A percentile compares a stretch with the other conserved stretches of the same genome.
Evolutionary conservation across 148 eudicot species (phyloP).

Genomic region (Limonium bicolor): DNA sequence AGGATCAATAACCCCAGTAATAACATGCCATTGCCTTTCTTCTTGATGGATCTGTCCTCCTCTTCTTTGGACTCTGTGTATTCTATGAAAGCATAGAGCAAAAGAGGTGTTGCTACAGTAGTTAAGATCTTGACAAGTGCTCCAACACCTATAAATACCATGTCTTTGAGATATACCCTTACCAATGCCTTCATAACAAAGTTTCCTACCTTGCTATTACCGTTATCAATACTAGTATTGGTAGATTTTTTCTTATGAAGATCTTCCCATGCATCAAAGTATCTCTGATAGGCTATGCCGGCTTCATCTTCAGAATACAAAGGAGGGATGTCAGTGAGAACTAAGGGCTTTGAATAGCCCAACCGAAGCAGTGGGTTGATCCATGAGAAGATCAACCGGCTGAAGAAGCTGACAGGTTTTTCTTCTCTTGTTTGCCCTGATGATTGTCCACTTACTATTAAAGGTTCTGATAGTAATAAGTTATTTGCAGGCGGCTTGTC

Average conservation of each 20-base stretch:
- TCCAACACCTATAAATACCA: conserved; percentile 23
- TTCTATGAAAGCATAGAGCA: conserved; percentile 44
- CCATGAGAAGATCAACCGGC: conserved; percentile 49
- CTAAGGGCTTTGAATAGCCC: conserved; percentile 30
- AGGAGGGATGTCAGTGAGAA: conserved; percentile 38
- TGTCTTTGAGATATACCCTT: conserved; percentile 31
- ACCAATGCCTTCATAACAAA: conserved; percentile 16
- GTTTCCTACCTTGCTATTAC: conserved; percentile 4
- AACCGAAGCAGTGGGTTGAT: conserved; percentile 30
- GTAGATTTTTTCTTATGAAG: conserved; percentile 9
- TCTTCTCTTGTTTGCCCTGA: conserved; percentile 2
- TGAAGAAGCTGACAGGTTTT: conserved; percentile 17
- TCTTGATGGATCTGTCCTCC: no score
- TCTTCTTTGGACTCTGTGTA: conserved; percentile 17
- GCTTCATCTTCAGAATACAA: conserved; percentile 47
- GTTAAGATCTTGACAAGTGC: conserved; percentile 21
- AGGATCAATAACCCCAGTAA: conserved; percentile 31
- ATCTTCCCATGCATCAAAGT: conserved; percentile 18
- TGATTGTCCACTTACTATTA: conserved; percentile 16
- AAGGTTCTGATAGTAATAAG: conserved; percentile 29
- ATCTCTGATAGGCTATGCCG: conserved; percentile 26
- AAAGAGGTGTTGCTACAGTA: conserved; percentile 27
- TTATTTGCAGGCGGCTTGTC: no score
- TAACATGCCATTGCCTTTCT: conserved; percentile 15
- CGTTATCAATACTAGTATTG: no score